Evolutionary conservation across 208 protist species (phyloP), one percentile per base, ranked within the genome.

Genomic region (Borovskyia barvae): DNA sequence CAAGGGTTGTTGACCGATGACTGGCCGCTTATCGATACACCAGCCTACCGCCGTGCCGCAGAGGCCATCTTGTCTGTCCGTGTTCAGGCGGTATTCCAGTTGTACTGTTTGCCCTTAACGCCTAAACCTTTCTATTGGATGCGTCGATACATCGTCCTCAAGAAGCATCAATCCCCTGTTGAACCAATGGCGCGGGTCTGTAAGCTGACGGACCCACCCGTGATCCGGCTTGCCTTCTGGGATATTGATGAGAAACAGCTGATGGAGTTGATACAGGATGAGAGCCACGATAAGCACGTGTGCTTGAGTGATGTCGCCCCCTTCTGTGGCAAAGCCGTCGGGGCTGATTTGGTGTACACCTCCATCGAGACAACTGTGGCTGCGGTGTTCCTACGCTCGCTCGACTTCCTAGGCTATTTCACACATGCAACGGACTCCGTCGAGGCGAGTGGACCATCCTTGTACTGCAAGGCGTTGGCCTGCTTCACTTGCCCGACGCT

Each of bases 321-420:
- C 15, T 89, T 75, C 36, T 57, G 75, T 33, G 64, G 77, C 32
- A 46, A 60, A 30, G 66, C 81, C 5, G 75, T 57, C 28, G 56
- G 64, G 6, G 42, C 57, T 14, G 17, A 47, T 17, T 30, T 55
- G 40, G 53, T 59, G 32, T 75, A 59, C 75, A 62, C 43, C 29
- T 55, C 76, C 35, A 48, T 80, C 57, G 33, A 48, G 37, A 59
- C 72, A 35, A 91, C 88, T 14, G 52, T 83, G 12, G 72, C 82
- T 14, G 81, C 57, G 28, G 66, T 85, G 48, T 81, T 92, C 46
- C 71, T 97, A 41, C 77, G 82, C 52, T 82, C 77, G n/a, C 75
- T 97, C 32, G 91, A 97, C 58, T 75, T 94, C 29, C 78, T 97
- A 41, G 91, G 91, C 45, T 97, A 97, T 68, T 87, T 97, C 58